Evolutionary conservation across 2,329 filamentous ascomycete species (phyloP).

Genomic region (Alternaria infectoria): DNA sequence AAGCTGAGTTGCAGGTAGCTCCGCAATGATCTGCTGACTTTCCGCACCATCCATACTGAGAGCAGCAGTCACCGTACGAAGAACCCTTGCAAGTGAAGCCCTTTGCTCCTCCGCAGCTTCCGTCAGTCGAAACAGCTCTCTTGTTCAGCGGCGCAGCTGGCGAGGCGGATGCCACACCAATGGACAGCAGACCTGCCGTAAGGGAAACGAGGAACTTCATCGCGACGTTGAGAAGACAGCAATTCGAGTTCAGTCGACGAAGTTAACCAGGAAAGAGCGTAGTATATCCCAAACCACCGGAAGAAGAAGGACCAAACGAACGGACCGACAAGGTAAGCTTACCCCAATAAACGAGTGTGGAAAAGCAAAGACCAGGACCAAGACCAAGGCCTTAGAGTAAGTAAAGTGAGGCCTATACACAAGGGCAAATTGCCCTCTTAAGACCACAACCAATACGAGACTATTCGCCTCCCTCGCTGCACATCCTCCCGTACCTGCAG

Average conservation of each 20-base stretch:
- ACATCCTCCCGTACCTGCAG: conserved; percentile 13
- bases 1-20: conserved; percentile 15
- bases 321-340: background rate
- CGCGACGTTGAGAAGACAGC: background rate
- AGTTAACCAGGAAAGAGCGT: background rate
- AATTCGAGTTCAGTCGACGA: background rate
- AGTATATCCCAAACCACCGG: background rate
- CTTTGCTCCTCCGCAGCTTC: conserved; percentile 50
- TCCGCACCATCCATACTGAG: conserved; percentile 50
- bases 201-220: conserved; percentile 31
- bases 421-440: background rate
- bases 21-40: conserved; percentile 33
- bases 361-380: background rate
- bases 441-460: conserved; percentile 2
- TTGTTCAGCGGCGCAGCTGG: conserved; percentile 18
- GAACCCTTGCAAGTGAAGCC: conserved; percentile 54
- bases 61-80: conserved; percentile 54
- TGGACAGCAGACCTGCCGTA: conserved; percentile 26
- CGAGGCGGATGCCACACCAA: conserved; percentile 20
- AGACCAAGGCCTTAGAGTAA: background rate
- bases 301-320: background rate
- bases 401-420: background rate
- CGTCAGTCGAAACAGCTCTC: conserved; percentile 48
- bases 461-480: background rate
- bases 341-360: background rate